Conservation (phyloP, 1,284 basidiomycete species). For the Somion occarium region DNA sequence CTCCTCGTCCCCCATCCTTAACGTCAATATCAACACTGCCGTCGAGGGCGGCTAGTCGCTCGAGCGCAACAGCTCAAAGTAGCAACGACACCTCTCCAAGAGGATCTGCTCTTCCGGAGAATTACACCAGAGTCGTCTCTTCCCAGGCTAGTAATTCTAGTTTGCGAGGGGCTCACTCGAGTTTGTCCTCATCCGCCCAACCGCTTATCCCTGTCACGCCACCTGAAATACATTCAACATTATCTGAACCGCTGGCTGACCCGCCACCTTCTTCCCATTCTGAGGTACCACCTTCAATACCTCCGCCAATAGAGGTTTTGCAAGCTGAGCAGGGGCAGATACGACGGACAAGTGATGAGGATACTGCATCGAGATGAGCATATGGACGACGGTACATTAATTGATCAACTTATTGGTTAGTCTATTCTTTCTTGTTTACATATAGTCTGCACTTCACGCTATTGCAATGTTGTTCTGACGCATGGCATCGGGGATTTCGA, state of each 20-base stretch:
- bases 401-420: slow-evolving; percentile 11
- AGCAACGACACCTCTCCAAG: not conserved
- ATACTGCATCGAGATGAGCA: slow-evolving; percentile 4
- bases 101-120: not conserved
- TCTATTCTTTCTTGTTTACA: not conserved
- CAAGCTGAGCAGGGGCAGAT: slow-evolving; percentile 3
- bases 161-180: not conserved
- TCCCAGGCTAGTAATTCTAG: slow-evolving; percentile 1
- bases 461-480: too few relatives aligned
- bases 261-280: slow-evolving; percentile 20
- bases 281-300: slow-evolving; percentile 18
- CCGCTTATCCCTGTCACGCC: not conserved
- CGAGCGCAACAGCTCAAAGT: not conserved
- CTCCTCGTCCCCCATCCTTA: slow-evolving; percentile 6
- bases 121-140: not conserved
- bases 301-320: slow-evolving; percentile 10
- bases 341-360: slow-evolving; percentile 1
- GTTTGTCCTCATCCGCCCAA: not conserved
- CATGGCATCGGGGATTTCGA: too few relatives aligned
- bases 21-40: not conserved
- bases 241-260: not conserved
- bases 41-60: slow-evolving; percentile 1
- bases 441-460: not conserved
- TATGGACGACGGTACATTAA: slow-evolving; percentile 3
- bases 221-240: not conserved